Percentiles rank a stretch among this genome's conserved stretches.
Conservation (phyloP, 192 early-diverging fungal species). For the Phycomyces nitens region DNA sequence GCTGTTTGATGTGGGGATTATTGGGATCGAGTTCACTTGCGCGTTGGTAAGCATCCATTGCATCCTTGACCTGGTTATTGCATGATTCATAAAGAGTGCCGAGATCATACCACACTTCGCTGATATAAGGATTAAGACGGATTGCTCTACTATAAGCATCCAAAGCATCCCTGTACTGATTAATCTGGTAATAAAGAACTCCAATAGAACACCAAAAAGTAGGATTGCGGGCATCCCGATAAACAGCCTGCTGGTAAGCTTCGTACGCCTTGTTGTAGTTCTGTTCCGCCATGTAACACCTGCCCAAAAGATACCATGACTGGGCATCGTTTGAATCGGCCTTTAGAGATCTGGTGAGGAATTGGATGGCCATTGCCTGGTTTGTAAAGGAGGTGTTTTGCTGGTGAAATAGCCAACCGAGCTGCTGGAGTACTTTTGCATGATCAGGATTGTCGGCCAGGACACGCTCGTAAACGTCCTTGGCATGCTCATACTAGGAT, state of each 20-base stretch:
- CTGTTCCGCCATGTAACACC: slow-evolving; percentile 94
- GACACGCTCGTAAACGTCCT: slow-evolving; percentile 91
- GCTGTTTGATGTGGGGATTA: slow-evolving; percentile 49
- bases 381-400: slow-evolving; percentile 79
- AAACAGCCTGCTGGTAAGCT: slow-evolving; percentile 95
- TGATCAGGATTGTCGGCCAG: slow-evolving; percentile 86
- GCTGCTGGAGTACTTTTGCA: slow-evolving; percentile 92
- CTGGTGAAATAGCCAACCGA: slow-evolving; percentile 94
- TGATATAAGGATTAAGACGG: slow-evolving; percentile 86
- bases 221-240: slow-evolving; percentile 88
- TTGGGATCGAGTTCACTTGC: slow-evolving; percentile 89
- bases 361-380: slow-evolving; percentile 80
- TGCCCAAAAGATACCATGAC: slow-evolving; percentile 91
- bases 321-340: slow-evolving; percentile 85
- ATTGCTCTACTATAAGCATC: slow-evolving; percentile 97
- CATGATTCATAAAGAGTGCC: slow-evolving; percentile 96
- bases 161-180: slow-evolving; percentile 90
- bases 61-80: slow-evolving; percentile 95
- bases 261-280: slow-evolving; percentile 95
- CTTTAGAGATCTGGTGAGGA: slow-evolving; percentile 81
- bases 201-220: slow-evolving; percentile 99
- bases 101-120: slow-evolving; percentile 97
- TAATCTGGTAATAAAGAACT: slow-evolving; percentile 95
- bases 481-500: slow-evolving; percentile 56
- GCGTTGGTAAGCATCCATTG: slow-evolving; percentile 92